Conservation (phyloP, 306 rosid genomes). For the Astragalus glycyphyllos region DNA sequence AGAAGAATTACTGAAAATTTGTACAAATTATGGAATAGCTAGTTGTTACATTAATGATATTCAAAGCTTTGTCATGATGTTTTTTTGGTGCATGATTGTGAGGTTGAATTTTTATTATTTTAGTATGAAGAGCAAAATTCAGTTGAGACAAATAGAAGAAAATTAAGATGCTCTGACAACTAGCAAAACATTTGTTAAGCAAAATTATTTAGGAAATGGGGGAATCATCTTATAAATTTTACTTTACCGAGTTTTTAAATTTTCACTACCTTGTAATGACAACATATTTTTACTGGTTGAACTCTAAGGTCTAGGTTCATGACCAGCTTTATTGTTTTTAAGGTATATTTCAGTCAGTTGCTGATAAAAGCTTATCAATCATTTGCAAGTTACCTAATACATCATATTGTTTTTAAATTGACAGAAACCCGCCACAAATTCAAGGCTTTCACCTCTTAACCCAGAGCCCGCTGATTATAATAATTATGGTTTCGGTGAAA, state of each 20-base stretch:
- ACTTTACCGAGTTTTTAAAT: background rate
- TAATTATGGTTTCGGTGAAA: slow-evolving; percentile 74
- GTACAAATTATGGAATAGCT: background rate
- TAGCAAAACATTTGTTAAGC: slow-evolving; percentile 8
- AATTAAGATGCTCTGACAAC: slow-evolving; percentile 14
- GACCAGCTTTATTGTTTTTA: slow-evolving; percentile 6
- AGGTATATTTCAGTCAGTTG: slow-evolving; percentile 1
- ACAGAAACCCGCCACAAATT: slow-evolving; percentile 74
- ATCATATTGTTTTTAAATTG: slow-evolving; percentile 35
- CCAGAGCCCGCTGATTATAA: slow-evolving; percentile 90
- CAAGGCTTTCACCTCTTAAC: slow-evolving; percentile 89
- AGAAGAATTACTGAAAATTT: background rate
- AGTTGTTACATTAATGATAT: slow-evolving; percentile 16
- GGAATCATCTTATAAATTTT: background rate
- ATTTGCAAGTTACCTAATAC: slow-evolving; percentile 14
- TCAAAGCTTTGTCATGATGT: slow-evolving; percentile 1
- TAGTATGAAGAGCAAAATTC: background rate
- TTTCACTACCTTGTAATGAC: slow-evolving; percentile 20
- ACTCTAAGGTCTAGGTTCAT: slow-evolving; percentile 11
- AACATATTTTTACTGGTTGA: slow-evolving; percentile 25
- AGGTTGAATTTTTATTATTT: background rate
- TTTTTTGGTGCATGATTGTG: slow-evolving; percentile 17
- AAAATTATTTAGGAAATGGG: background rate
- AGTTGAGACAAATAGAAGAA: slow-evolving; percentile 2
- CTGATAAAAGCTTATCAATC: slow-evolving; percentile 1